These are phyloP conservation scores for Backusella tuberculispora DNA, from an alignment of 192 early-diverging fungal genomes.

Conservation along the genomic window DNA sequence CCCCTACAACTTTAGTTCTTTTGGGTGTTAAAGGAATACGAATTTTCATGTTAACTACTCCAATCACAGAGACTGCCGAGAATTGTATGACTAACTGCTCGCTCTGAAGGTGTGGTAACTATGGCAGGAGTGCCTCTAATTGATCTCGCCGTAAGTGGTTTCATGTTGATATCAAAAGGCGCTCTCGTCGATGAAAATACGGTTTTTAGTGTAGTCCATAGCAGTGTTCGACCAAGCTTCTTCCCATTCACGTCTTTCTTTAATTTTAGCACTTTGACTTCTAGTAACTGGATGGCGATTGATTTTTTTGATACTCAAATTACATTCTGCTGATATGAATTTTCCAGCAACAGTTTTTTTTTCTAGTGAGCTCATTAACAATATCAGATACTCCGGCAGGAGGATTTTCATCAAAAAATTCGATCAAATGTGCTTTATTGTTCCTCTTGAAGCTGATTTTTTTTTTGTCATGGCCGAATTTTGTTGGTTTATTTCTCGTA, in stretches of 20 bases:
- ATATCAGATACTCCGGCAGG: not conserved
- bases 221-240: not conserved
- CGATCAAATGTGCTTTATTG: not conserved
- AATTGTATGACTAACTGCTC: conserved; percentile 14
- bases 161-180: conserved; percentile 26
- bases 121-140: conserved; percentile 13
- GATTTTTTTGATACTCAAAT: conserved; percentile 16
- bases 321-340: not conserved
- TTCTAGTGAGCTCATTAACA: not conserved
- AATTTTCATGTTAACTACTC: conserved; percentile 4
- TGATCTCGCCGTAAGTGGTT: conserved; percentile 5
- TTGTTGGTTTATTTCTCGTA: no score
- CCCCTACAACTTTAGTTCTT: not conserved
- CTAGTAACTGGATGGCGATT: not conserved
- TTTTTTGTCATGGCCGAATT: not conserved
- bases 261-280: conserved; percentile 8
- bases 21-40: not conserved
- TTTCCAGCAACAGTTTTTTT: conserved; percentile 6
- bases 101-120: conserved; percentile 8
- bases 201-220: conserved; percentile 18
- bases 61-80: conserved; percentile 15
- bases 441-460: conserved; percentile 5
- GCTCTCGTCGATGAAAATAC: conserved; percentile 26
- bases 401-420: conserved; percentile 11
- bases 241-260: conserved; percentile 19